Percentiles rank a stretch among this genome's conserved stretches.
Conservation (phyloP, 257 asterid genomes). For the Solanum etuberosum region DNA sequence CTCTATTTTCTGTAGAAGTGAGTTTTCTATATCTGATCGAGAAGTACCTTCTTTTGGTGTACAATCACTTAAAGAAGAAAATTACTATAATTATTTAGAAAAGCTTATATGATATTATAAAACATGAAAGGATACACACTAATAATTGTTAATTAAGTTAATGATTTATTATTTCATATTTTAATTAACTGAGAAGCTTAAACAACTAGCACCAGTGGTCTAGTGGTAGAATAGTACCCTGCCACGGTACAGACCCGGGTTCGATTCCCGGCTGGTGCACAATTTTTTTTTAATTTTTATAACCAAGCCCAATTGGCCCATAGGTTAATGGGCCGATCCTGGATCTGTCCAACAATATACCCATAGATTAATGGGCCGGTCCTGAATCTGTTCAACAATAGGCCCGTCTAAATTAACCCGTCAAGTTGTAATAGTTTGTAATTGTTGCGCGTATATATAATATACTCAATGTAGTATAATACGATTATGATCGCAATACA, state of each 20-base stretch:
- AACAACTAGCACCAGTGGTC: conserved; percentile 58
- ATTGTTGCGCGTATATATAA: background rate
- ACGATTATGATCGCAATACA: background rate
- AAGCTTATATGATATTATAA: background rate
- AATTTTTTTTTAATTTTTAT: accelerated
- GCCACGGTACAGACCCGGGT: conserved; percentile 93
- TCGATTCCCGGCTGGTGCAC: conserved; percentile 90
- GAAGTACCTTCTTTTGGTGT: background rate
- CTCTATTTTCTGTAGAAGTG: too few relatives aligned
- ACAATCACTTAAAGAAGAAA: background rate
- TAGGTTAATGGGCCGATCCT: background rate
- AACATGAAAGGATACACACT: background rate
- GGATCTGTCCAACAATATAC: background rate
- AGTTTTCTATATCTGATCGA: background rate
- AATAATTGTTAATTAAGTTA: background rate
- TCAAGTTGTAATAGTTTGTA: background rate
- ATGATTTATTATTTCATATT: background rate
- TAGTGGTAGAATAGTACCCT: conserved; percentile 92
- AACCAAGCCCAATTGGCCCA: background rate
- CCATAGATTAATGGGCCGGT: background rate
- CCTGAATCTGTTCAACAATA: background rate
- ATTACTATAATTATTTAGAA: background rate
- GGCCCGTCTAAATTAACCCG: background rate
- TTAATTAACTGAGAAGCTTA: too few relatives aligned
- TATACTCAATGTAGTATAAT: background rate